A percentile compares a stretch with the other conserved stretches of the same genome.
Conservation (phyloP, 495 filamentous ascomycete genomes). For the Hyphodiscus hymeniophilus region DNA sequence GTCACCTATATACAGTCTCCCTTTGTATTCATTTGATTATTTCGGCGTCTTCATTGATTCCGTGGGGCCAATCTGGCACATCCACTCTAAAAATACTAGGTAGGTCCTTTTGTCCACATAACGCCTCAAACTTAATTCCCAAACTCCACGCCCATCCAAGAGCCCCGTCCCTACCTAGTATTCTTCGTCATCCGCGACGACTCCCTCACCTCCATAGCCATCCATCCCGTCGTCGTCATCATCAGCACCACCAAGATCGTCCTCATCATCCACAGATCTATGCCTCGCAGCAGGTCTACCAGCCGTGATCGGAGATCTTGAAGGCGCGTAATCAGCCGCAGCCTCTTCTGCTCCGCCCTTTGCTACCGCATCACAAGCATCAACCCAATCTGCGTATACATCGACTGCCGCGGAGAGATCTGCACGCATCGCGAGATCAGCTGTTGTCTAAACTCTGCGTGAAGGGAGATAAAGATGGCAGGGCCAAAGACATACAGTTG, state of each 20-base stretch:
- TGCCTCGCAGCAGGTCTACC: slow-evolving; percentile 30
- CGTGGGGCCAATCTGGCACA: too few relatives aligned
- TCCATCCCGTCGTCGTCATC: slow-evolving; percentile 21
- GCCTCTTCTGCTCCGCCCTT: slow-evolving; percentile 27
- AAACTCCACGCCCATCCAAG: slow-evolving; percentile 6
- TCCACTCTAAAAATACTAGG: too few relatives aligned
- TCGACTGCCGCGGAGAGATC: slow-evolving; percentile 77
- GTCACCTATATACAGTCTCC: too few relatives aligned
- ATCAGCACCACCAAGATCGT: slow-evolving; percentile 23
- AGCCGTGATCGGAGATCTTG: slow-evolving; percentile 6
- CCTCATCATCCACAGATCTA: slow-evolving; percentile 24
- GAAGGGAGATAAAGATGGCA: neutral
- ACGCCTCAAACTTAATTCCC: slow-evolving; percentile 7
- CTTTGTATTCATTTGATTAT: too few relatives aligned
- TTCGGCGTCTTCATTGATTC: too few relatives aligned
- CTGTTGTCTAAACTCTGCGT: neutral
- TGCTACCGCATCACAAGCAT: slow-evolving; percentile 81
- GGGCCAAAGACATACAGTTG: slow-evolving; percentile 58
- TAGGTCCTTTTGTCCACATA: neutral
- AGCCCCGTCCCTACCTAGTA: neutral
- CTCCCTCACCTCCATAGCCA: slow-evolving; percentile 23
- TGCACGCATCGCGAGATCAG: neutral
- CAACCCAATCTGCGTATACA: slow-evolving; percentile 97
- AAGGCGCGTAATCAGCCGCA: slow-evolving; percentile 6
- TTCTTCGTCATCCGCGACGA: slow-evolving; percentile 27